A percentile compares a stretch with the other conserved stretches of the same genome.
Evolutionary conservation across 495 filamentous ascomycete genomes (phyloP).

Genomic region (Thermochaetoides thermophila): DNA sequence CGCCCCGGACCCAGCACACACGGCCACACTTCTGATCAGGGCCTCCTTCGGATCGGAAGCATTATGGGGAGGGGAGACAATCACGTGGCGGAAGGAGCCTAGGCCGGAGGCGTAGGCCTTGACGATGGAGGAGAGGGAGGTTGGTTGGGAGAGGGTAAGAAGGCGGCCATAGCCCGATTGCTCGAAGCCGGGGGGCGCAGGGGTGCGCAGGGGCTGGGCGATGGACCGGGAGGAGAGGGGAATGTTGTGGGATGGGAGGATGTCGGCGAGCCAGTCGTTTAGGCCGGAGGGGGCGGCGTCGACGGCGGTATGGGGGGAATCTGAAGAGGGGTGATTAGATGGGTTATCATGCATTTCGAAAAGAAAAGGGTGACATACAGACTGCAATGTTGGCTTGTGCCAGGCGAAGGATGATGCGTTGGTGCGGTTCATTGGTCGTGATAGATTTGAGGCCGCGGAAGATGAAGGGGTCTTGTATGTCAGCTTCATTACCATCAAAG

Average conservation of each 20-base stretch:
- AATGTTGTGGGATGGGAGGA: constrained; percentile 40
- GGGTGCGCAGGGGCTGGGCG: constrained; percentile 19
- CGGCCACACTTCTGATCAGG: constrained; percentile 25
- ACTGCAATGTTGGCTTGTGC: constrained; percentile 85
- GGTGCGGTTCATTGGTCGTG: constrained; percentile 71
- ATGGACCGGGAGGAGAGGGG: constrained; percentile 14
- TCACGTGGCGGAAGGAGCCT: constrained; percentile 24
- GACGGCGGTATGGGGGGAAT: constrained; percentile 87
- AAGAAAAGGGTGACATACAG: constrained; percentile 22
- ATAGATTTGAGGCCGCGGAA: constrained; percentile 82
- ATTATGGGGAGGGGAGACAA: constrained; percentile 24
- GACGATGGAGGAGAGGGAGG: constrained; percentile 46
- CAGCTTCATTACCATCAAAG: neutral
- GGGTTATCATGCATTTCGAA: too few relatives aligned
- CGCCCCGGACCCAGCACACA: constrained; percentile 78
- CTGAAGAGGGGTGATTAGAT: constrained; percentile 1
- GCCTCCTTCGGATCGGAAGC: constrained; percentile 6
- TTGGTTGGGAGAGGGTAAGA: constrained; percentile 43
- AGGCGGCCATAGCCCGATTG: constrained; percentile 65
- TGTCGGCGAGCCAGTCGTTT: constrained; percentile 90
- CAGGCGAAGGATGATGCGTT: constrained; percentile 66
- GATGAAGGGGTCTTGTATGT: constrained; percentile 74
- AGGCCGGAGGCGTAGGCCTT: constrained; percentile 28
- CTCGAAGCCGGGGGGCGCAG: constrained; percentile 37
- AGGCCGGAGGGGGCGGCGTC: constrained; percentile 79